Percentiles rank a stretch among this genome's conserved stretches.
Evolutionary conservation across 2,329 filamentous ascomycete species (phyloP).

Genomic region (Beauveria sp.): DNA sequence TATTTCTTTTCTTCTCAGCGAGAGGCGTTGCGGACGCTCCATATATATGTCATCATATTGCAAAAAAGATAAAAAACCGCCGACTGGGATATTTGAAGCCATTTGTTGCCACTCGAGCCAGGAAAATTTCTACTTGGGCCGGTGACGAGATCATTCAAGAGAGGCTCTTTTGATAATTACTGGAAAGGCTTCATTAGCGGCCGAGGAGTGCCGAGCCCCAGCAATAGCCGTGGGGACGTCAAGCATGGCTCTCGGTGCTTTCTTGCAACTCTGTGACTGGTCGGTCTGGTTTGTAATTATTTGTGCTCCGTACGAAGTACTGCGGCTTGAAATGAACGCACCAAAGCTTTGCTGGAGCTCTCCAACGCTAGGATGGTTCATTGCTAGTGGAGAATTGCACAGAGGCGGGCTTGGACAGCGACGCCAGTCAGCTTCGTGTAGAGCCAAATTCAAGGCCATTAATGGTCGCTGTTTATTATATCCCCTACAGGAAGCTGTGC

Average conservation of each 20-base stretch:
- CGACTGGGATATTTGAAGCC: not conserved
- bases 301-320: not conserved
- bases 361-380: not conserved
- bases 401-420: not conserved
- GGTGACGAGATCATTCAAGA: not conserved
- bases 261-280: not conserved
- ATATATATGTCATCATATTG: constrained; percentile 9
- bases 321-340: not conserved
- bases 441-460: not conserved
- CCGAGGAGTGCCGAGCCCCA: not conserved
- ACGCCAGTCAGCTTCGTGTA: constrained; percentile 4
- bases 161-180: not conserved
- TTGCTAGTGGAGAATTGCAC: not conserved
- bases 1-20: not conserved
- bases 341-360: not conserved
- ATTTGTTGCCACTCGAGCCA: not conserved
- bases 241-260: not conserved
- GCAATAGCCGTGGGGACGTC: not conserved
- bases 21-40: not conserved
- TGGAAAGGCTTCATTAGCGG: not conserved
- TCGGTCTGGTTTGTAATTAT: not conserved
- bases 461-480: not conserved
- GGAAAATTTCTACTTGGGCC: constrained; percentile 1
- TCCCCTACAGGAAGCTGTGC: not conserved
- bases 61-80: not conserved